These are phyloP conservation scores for Magnolia kwangsiensis DNA, from an alignment of 164 flowering plant species.

Conservation along the genomic window DNA sequence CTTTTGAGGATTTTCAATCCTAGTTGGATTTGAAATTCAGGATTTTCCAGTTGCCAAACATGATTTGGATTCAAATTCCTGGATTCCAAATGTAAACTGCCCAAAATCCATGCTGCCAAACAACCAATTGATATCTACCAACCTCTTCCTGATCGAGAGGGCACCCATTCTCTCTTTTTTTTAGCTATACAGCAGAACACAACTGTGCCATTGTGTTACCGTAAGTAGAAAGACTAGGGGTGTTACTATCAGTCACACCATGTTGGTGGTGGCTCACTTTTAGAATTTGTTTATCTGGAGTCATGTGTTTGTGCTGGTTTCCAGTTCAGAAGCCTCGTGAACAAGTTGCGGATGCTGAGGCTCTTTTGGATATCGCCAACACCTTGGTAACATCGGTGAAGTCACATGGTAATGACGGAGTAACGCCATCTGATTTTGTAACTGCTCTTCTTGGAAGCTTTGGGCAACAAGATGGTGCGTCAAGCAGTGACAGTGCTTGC, in stretches of 20 bases:
- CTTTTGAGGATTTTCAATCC: too few relatives aligned
- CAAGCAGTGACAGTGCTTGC: slow-evolving; percentile 20
- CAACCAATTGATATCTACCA: too few relatives aligned
- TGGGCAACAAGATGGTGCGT: slow-evolving; percentile 28
- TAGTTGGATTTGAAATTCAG: too few relatives aligned
- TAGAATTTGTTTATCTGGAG: background rate
- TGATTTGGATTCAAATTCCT: too few relatives aligned
- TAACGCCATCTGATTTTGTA: slow-evolving; percentile 65
- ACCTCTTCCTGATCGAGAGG: too few relatives aligned
- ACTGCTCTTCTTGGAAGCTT: slow-evolving; percentile 42
- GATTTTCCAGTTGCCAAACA: too few relatives aligned
- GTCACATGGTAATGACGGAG: slow-evolving; percentile 47
- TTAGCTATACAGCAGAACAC: too few relatives aligned
- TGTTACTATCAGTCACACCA: too few relatives aligned
- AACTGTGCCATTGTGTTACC: too few relatives aligned
- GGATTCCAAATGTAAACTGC: too few relatives aligned
- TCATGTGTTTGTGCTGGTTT: background rate
- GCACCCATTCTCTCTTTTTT: background rate
- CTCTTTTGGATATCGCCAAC: slow-evolving; percentile 66
- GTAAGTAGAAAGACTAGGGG: too few relatives aligned
- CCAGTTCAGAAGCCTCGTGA: slow-evolving; percentile 88
- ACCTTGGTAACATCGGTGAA: slow-evolving; percentile 56
- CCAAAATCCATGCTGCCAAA: too few relatives aligned
- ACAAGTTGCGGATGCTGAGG: slow-evolving; percentile 97
- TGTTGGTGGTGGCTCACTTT: background rate